A percentile compares a stretch with the other conserved stretches of the same genome.
These are phyloP conservation scores for Agaricales sp. DNA, from an alignment of 1,284 basidiomycete genomes.

Conservation along the genomic window DNA sequence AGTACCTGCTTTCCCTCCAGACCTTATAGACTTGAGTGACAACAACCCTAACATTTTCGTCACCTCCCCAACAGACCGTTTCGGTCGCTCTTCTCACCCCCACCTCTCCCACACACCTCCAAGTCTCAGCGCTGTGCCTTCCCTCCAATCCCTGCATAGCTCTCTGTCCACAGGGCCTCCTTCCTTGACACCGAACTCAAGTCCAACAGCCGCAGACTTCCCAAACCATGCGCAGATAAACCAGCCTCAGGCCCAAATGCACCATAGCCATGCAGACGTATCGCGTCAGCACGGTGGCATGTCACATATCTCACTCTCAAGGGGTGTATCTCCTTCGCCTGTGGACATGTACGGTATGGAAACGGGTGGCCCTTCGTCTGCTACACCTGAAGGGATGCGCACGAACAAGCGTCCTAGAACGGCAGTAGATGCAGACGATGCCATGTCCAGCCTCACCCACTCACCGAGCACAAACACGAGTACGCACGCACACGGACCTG, in stretches of 20 bases:
- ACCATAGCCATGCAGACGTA: no score
- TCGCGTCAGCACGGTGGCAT: conserved; percentile 30
- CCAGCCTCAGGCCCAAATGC: conserved; percentile 24
- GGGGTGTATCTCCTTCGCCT: conserved; percentile 13
- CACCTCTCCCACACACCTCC: conserved; percentile 21
- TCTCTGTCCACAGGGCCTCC: conserved; percentile 6
- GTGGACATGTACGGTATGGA: neutral
- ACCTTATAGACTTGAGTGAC: conserved; percentile 40
- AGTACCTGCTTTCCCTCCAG: conserved; percentile 55
- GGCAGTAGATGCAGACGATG: neutral
- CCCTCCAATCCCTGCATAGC: neutral
- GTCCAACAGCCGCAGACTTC: conserved; percentile 56
- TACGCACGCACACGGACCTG: neutral
- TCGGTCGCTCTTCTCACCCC: conserved; percentile 22
- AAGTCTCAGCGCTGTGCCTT: conserved; percentile 4
- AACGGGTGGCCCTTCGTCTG: neutral
- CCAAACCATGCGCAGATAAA: conserved; percentile 24
- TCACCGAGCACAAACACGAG: conserved; percentile 1
- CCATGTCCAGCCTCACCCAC: conserved; percentile 1
- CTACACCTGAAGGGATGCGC: neutral
- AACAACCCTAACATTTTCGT: conserved; percentile 63
- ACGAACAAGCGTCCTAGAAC: neutral
- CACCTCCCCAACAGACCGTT: conserved; percentile 39
- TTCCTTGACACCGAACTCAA: conserved; percentile 43
- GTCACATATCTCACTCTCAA: conserved; percentile 34